These are phyloP conservation scores for Fonsecaea nubica DNA, from an alignment of 2,329 filamentous ascomycete genomes.

Conservation along the genomic window DNA sequence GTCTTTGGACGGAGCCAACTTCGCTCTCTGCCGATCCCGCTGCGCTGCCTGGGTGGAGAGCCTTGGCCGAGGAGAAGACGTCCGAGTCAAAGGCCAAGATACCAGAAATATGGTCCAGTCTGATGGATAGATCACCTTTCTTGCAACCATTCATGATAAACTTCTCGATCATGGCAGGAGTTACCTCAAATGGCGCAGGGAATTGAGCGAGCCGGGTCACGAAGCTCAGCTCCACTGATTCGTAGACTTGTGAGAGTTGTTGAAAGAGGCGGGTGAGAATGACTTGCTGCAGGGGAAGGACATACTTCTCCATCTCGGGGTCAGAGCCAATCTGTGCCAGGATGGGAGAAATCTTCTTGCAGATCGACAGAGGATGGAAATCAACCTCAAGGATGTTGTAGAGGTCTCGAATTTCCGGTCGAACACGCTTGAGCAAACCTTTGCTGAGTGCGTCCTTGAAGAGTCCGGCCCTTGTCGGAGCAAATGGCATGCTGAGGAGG, in stretches of 20 bases:
- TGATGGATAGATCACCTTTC: conserved; percentile 96
- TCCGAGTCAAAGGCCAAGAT: conserved; percentile 97
- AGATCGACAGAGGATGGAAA: conserved; percentile 98
- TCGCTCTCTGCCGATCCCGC: conserved; percentile 89
- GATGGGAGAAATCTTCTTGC: conserved; percentile 98
- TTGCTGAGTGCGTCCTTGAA: conserved; percentile 98
- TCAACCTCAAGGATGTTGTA: conserved; percentile 99
- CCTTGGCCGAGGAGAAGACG: conserved; percentile 96
- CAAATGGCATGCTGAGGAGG: conserved; percentile 87
- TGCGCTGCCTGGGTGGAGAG: conserved; percentile 80
- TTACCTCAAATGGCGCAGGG: conserved; percentile 94
- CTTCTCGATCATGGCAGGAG: conserved; percentile 90
- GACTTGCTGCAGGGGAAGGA: conserved; percentile 93
- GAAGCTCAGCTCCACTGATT: conserved; percentile 92
- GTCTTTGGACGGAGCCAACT: conserved; percentile 82
- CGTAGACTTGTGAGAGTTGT: conserved; percentile 98
- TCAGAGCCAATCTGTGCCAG: conserved; percentile 91
- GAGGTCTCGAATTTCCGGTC: conserved; percentile 92
- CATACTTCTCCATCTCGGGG: conserved; percentile 96
- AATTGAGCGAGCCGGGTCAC: conserved; percentile 94
- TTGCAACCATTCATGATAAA: conserved; percentile 99
- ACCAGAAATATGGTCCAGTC: conserved; percentile 92
- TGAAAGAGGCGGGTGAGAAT: conserved; percentile 98
- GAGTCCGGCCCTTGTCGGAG: conserved; percentile 84
- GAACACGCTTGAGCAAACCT: conserved; percentile 87